Percentiles rank a stretch among this genome's conserved stretches.
phyloP scores from a whole-genome alignment of 148 eudicot species.

The Heliosperma pusillum region DNA sequence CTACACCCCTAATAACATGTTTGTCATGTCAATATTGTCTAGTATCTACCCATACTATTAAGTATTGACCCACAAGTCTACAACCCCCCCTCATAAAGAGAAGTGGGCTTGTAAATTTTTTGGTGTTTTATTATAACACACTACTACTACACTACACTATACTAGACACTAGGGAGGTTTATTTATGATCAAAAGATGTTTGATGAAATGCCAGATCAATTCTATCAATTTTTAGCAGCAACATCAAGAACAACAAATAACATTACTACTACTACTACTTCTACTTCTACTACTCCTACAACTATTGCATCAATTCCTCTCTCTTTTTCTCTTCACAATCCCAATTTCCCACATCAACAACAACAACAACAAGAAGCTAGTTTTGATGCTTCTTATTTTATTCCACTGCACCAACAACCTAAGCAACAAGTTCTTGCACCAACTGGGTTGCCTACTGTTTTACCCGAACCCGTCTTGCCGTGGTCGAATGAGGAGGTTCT shows the following conservation, averaged over 20 bases:
- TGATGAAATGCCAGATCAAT: constrained; percentile 72
- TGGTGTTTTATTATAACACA: no score
- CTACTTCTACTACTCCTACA: neutral
- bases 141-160: no score
- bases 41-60: no score
- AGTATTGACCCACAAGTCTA: no score
- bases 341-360: constrained; percentile 7
- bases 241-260: constrained; percentile 24
- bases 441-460: neutral
- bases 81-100: no score
- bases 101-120: no score
- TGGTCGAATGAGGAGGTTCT: constrained; percentile 77
- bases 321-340: constrained; percentile 21
- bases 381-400: constrained; percentile 24
- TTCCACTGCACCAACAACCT: constrained; percentile 10
- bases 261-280: constrained; percentile 10
- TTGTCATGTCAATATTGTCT: no score
- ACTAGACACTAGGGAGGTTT: no score
- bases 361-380: constrained; percentile 1
- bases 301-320: constrained; percentile 32
- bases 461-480: constrained; percentile 13
- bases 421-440: neutral
- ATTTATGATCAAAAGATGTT: constrained; percentile 44
- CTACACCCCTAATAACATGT: no score
- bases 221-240: constrained; percentile 68